Percentiles rank a stretch among this genome's conserved stretches.
These are phyloP conservation scores for Verticillium nonalfalfae DNA, from an alignment of 2,329 filamentous ascomycete genomes.

Conservation along the genomic window DNA sequence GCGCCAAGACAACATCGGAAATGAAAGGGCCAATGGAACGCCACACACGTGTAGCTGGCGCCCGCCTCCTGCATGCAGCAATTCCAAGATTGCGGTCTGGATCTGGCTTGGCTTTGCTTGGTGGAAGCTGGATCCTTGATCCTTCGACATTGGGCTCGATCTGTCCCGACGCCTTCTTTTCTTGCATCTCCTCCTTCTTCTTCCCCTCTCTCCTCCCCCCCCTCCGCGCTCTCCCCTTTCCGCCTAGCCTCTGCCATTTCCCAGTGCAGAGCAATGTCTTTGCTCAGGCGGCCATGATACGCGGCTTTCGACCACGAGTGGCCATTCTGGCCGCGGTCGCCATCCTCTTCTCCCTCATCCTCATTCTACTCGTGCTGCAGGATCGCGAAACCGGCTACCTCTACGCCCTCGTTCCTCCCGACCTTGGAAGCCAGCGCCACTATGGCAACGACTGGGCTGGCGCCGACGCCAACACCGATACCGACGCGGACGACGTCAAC, in stretches of 20 bases:
- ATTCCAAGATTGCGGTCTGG: neutral
- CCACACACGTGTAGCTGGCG: neutral
- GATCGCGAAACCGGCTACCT: neutral
- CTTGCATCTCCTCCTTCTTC: neutral
- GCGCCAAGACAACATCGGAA: neutral
- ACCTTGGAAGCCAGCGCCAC: neutral
- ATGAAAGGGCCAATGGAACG: neutral
- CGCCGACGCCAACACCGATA: constrained; percentile 4
- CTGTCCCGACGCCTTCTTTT: neutral
- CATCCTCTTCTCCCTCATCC: neutral
- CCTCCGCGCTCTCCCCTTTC: neutral
- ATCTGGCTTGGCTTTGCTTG: neutral
- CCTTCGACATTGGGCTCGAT: neutral
- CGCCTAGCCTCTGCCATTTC: neutral
- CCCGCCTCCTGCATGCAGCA: neutral
- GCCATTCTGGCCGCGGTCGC: neutral
- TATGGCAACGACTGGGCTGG: neutral
- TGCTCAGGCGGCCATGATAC: neutral
- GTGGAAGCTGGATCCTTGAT: neutral
- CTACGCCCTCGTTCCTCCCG: neutral
- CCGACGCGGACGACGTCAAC: constrained; percentile 4
- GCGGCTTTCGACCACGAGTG: neutral
- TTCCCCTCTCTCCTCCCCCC: neutral
- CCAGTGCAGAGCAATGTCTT: neutral
- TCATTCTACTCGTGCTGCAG: neutral